These are phyloP conservation scores for Cyclotella baltica DNA, from an alignment of 108 stramenopile genomes.

Conservation along the genomic window DNA sequence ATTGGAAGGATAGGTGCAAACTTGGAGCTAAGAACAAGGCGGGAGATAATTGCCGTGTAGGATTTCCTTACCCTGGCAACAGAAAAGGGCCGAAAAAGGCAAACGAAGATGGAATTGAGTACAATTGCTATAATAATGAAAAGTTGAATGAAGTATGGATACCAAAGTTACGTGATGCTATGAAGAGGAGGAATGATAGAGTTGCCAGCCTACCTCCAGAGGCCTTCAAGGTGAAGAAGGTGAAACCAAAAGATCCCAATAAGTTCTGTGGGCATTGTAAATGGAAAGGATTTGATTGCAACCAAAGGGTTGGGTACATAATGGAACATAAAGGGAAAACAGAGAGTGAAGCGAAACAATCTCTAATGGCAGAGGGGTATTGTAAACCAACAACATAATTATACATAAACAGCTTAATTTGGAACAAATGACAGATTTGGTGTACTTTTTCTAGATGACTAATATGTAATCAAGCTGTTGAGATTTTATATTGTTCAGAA, in stretches of 20 bases:
- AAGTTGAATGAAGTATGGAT: constrained; percentile 57
- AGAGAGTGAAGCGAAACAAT: constrained; percentile 16
- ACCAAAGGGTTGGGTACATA: neutral
- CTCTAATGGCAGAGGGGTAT: neutral
- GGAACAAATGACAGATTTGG: no score
- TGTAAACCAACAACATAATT: constrained; percentile 1
- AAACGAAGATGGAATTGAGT: constrained; percentile 58
- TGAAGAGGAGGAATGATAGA: constrained; percentile 36
- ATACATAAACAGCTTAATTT: no score
- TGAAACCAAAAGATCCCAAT: neutral
- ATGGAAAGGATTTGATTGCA: constrained; percentile 12
- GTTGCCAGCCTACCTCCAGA: constrained; percentile 2
- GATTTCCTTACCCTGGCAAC: constrained; percentile 61
- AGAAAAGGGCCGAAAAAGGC: constrained; percentile 27
- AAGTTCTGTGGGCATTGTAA: constrained; percentile 17
- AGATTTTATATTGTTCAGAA: no score
- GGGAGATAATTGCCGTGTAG: constrained; percentile 60
- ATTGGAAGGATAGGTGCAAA: constrained; percentile 56
- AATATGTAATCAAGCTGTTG: no score
- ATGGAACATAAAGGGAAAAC: constrained; percentile 8
- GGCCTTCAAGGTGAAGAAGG: constrained; percentile 1
- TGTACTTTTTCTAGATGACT: no score
- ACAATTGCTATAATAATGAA: constrained; percentile 72
- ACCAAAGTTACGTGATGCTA: constrained; percentile 56
- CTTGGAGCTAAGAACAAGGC: constrained; percentile 37